These are phyloP conservation scores for Fusarium caatingaense DNA, from an alignment of 2,329 filamentous ascomycete genomes.

Conservation along the genomic window DNA sequence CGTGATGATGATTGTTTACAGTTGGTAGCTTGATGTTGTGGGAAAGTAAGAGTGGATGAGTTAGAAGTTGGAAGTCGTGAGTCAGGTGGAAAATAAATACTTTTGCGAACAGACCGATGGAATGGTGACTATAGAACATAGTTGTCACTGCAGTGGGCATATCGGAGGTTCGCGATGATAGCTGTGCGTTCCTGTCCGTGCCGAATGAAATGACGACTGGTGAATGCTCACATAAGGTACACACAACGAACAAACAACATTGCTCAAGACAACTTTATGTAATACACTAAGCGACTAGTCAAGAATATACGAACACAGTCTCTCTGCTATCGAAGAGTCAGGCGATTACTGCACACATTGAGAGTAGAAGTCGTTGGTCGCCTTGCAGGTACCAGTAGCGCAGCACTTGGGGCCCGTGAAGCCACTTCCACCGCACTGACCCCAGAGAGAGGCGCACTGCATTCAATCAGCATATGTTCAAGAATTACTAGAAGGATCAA, in stretches of 20 bases:
- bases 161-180: neutral
- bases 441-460: slow-evolving; percentile 9
- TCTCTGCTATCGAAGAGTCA: fast-evolving
- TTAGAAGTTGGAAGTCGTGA: fast-evolving
- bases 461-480: neutral
- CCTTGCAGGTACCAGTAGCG: slow-evolving; percentile 16
- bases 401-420: slow-evolving; percentile 14
- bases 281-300: neutral
- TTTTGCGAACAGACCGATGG: fast-evolving
- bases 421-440: slow-evolving; percentile 2
- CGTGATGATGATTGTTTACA: too few relatives aligned
- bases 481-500: fast-evolving
- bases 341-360: neutral
- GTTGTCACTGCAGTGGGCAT: neutral
- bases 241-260: neutral
- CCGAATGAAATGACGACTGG: neutral
- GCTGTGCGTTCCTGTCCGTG: neutral
- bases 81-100: neutral
- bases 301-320: neutral
- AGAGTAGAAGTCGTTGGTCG: slow-evolving; percentile 6
- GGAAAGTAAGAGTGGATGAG: neutral
- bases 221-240: neutral
- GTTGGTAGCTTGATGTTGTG: neutral
- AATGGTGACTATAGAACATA: fast-evolving
- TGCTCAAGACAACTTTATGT: fast-evolving